Conservation (phyloP, 78 protist species). For the Isochrysis galbana region DNA sequence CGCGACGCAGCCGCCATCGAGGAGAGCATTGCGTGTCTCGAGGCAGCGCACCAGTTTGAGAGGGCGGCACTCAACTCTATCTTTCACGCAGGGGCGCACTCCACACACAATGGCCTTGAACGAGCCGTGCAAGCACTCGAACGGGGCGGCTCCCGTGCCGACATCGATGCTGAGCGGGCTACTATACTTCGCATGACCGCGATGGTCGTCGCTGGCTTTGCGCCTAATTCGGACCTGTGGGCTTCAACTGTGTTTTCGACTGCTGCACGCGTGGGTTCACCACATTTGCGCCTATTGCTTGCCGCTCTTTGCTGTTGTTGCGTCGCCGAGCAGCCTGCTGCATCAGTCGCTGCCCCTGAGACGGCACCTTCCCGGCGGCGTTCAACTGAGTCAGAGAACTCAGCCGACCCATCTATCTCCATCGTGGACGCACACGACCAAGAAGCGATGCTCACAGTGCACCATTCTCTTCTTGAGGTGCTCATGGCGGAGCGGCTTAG, state of each 20-base stretch:
- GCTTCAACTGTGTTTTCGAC: slow-evolving; percentile 43
- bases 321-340: not conserved
- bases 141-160: not conserved
- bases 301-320: not conserved
- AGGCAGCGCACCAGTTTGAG: slow-evolving; percentile 59
- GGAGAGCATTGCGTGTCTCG: slow-evolving; percentile 12
- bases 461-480: too few relatives aligned
- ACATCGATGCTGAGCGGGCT: not conserved
- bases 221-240: slow-evolving; percentile 39
- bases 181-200: slow-evolving; percentile 37
- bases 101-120: not conserved
- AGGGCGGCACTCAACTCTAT: slow-evolving; percentile 63
- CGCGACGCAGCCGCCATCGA: too few relatives aligned
- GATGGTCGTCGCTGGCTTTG: slow-evolving; percentile 72
- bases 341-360: too few relatives aligned
- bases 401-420: too few relatives aligned
- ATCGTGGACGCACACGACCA: too few relatives aligned
- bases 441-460: too few relatives aligned
- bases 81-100: slow-evolving; percentile 54
- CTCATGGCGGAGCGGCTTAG: too few relatives aligned
- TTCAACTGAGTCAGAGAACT: too few relatives aligned
- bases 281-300: slow-evolving; percentile 6
- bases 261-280: not conserved
- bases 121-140: not conserved
- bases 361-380: too few relatives aligned